These are phyloP conservation scores for Boletus rubropictus DNA, from an alignment of 768 basidiomycete genomes.

Conservation along the genomic window DNA sequence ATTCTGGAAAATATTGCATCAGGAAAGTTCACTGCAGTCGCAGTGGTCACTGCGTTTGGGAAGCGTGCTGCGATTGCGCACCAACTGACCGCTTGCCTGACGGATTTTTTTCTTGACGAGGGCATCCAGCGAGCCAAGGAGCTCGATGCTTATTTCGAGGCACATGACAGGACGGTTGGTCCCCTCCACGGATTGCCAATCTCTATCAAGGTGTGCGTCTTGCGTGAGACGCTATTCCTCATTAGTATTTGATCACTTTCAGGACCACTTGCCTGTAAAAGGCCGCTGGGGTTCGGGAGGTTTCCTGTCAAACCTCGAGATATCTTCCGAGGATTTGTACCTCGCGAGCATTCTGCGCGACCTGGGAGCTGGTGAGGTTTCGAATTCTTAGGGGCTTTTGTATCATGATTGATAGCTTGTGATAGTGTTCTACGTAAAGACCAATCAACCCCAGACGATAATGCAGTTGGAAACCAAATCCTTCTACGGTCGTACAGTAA, in stretches of 20 bases:
- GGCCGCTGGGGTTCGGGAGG: constrained; percentile 37
- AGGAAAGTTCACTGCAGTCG: constrained; percentile 33
- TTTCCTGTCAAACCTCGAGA: constrained; percentile 26
- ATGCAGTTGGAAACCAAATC: constrained; percentile 35
- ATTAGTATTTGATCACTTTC: background rate
- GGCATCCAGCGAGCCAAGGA: constrained; percentile 35
- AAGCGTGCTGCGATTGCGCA: constrained; percentile 52
- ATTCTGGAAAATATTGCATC: constrained; percentile 26
- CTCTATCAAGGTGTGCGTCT: constrained; percentile 34
- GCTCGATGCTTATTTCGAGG: constrained; percentile 36
- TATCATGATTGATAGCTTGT: constrained; percentile 6
- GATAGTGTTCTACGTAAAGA: constrained; percentile 39
- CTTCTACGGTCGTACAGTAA: constrained; percentile 30
- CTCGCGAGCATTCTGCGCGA: constrained; percentile 36
- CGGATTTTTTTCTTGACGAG: constrained; percentile 43
- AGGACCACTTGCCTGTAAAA: constrained; percentile 39
- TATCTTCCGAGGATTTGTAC: constrained; percentile 21
- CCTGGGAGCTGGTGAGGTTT: constrained; percentile 36
- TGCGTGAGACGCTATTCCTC: background rate
- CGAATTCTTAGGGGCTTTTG: background rate
- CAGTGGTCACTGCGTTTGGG: constrained; percentile 38
- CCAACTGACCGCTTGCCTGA: constrained; percentile 37
- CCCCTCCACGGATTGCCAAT: constrained; percentile 40
- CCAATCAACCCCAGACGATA: constrained; percentile 39
- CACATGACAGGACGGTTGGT: constrained; percentile 36